Conservation (phyloP, 1,284 basidiomycete genomes). For the Melampsora occidentalis region DNA sequence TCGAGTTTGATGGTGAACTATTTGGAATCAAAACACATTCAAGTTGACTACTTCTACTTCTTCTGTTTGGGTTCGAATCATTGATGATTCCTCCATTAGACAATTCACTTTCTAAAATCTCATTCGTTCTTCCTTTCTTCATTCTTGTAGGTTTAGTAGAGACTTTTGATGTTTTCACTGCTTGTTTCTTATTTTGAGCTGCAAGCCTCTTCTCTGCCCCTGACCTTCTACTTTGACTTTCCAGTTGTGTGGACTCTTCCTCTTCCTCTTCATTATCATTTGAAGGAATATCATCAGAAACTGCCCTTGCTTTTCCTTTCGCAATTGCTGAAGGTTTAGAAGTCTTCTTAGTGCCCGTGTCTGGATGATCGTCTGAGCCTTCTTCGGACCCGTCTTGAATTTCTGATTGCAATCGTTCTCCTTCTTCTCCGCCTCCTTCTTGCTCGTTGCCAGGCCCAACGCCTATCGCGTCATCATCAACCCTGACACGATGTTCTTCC, state of each 20-base stretch:
- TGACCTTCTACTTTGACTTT: neutral
- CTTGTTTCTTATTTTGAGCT: too few species aligned
- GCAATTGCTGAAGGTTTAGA: neutral
- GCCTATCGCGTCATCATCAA: neutral
- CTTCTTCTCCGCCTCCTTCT: neutral
- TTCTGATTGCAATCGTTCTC: neutral
- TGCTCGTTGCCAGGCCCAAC: neutral
- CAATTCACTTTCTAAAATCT: neutral
- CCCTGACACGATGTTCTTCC: neutral
- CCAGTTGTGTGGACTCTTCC: neutral
- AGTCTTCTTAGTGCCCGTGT: neutral
- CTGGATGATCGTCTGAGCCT: neutral
- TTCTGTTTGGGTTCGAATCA: too few species aligned
- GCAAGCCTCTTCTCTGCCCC: neutral
- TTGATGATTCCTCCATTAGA: neutral
- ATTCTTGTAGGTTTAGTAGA: neutral
- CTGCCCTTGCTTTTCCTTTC: conserved; percentile 1
- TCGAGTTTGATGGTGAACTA: neutral
- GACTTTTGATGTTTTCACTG: too few species aligned
- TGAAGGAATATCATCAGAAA: neutral
- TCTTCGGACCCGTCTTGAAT: neutral
- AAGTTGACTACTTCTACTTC: neutral
- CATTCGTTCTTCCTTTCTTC: neutral
- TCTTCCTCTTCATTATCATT: conserved; percentile 4
- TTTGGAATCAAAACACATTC: neutral